phyloP scores from a whole-genome alignment of 768 basidiomycete genomes.

The Leccinum subtestaceum region DNA sequence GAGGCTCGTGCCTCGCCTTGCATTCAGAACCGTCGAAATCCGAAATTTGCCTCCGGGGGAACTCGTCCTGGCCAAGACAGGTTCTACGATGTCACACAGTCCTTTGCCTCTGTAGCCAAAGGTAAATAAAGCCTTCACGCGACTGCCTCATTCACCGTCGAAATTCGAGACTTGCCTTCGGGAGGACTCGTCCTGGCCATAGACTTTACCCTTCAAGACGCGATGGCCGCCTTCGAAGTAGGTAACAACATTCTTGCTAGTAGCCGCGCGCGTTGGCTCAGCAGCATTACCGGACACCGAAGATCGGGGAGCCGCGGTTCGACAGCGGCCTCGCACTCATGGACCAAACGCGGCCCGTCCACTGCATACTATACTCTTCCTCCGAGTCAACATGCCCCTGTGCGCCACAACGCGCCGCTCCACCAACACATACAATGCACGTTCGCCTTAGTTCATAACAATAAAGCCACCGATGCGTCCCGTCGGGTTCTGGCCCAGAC shows the following conservation, averaged over 20 bases:
- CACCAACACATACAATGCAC: too few species aligned
- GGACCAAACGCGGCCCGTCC: slow-evolving; percentile 39
- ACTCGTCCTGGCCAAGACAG: too few species aligned
- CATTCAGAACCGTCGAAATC: too few species aligned
- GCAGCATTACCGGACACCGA: slow-evolving; percentile 27
- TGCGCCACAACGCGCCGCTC: too few species aligned
- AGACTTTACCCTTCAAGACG: slow-evolving; percentile 74
- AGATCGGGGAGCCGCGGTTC: slow-evolving; percentile 90
- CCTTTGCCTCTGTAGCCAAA: slow-evolving; percentile 58
- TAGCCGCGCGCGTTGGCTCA: slow-evolving; percentile 13
- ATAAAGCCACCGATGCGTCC: too few species aligned
- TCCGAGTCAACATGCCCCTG: too few species aligned
- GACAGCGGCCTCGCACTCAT: slow-evolving; percentile 69
- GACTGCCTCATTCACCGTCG: slow-evolving; percentile 12
- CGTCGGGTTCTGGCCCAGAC: too few species aligned
- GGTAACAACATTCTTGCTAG: slow-evolving; percentile 13
- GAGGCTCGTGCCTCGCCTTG: too few species aligned
- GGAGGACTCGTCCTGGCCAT: slow-evolving; percentile 65
- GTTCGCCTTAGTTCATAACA: too few species aligned
- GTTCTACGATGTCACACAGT: slow-evolving; percentile 49
- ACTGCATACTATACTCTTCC: too few species aligned
- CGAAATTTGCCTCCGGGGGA: too few species aligned
- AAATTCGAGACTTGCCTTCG: slow-evolving; percentile 55
- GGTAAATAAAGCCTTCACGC: slow-evolving; percentile 40
- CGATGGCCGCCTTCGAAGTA: slow-evolving; percentile 94